phyloP scores from a whole-genome alignment of 169 alveolate genomes.

The Miamiensis avidus region DNA sequence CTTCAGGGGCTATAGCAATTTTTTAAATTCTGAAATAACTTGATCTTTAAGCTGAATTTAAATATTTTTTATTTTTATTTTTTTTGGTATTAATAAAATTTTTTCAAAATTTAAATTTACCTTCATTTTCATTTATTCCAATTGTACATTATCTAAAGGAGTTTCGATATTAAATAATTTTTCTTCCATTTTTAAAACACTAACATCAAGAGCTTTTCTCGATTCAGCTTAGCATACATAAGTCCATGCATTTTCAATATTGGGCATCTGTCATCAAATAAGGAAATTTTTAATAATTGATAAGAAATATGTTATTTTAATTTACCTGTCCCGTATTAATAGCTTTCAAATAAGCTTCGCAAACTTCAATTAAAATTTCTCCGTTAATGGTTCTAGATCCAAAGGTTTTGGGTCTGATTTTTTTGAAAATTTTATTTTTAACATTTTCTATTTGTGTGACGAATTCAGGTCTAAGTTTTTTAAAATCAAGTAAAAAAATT shows the following conservation, averaged over 20 bases:
- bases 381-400: constrained; percentile 71
- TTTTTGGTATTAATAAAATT: not conserved
- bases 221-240: constrained; percentile 78
- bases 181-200: constrained; percentile 46
- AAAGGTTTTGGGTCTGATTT: constrained; percentile 72
- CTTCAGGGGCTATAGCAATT: constrained; percentile 58
- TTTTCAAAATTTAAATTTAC: constrained; percentile 3
- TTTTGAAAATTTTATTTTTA: constrained; percentile 64
- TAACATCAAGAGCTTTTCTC: constrained; percentile 57
- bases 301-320: too few species aligned
- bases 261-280: constrained; percentile 65
- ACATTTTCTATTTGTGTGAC: constrained; percentile 57
- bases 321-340: constrained; percentile 68
- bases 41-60: constrained; percentile 32
- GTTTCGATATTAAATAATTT: not conserved
- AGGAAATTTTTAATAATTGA: too few species aligned
- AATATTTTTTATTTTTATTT: not conserved
- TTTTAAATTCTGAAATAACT: constrained; percentile 43
- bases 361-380: constrained; percentile 65
- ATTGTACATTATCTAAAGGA: not conserved
- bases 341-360: constrained; percentile 70
- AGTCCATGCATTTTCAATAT: constrained; percentile 86
- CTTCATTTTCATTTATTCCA: constrained; percentile 36
- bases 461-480: constrained; percentile 70
- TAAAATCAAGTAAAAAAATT: not conserved